Conservation (phyloP, 305 asterid genomes). For the Solanum chacoense region DNA sequence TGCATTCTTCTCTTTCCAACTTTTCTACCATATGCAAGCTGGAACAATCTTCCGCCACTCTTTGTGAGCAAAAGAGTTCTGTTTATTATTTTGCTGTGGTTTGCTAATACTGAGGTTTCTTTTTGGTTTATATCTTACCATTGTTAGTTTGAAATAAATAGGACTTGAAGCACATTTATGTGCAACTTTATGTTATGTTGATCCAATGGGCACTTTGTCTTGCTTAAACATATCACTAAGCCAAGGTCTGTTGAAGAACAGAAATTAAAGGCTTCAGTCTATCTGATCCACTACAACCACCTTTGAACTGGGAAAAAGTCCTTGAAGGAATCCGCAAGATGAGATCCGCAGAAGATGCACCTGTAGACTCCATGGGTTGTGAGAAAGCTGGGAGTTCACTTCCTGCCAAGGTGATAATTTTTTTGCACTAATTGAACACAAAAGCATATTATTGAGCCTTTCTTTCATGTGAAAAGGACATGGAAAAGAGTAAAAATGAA, state of each 20-base stretch:
- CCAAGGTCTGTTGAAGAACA: neutral
- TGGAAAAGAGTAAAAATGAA: neutral
- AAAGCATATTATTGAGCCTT: neutral
- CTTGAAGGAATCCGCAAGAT: slow-evolving; percentile 73
- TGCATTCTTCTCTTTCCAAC: neutral
- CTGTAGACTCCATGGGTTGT: slow-evolving; percentile 97
- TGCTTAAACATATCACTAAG: neutral
- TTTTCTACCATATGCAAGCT: neutral
- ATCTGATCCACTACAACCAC: slow-evolving; percentile 33
- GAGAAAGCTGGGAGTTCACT: slow-evolving; percentile 92
- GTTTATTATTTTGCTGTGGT: neutral
- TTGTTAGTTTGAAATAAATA: neutral
- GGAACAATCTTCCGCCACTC: neutral
- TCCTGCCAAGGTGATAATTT: slow-evolving; percentile 68
- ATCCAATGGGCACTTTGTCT: neutral
- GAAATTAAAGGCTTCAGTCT: neutral
- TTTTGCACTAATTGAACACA: neutral
- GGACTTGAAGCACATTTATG: neutral
- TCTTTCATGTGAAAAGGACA: neutral
- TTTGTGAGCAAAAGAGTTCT: neutral
- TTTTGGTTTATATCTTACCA: neutral
- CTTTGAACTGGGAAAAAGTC: slow-evolving; percentile 69
- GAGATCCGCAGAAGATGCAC: slow-evolving; percentile 92
- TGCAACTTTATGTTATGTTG: neutral
- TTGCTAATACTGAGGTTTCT: neutral